Base-by-base conservation (phyloP, 169 alveolate species). In the Cryptosporidium ubiquitum region DNA sequence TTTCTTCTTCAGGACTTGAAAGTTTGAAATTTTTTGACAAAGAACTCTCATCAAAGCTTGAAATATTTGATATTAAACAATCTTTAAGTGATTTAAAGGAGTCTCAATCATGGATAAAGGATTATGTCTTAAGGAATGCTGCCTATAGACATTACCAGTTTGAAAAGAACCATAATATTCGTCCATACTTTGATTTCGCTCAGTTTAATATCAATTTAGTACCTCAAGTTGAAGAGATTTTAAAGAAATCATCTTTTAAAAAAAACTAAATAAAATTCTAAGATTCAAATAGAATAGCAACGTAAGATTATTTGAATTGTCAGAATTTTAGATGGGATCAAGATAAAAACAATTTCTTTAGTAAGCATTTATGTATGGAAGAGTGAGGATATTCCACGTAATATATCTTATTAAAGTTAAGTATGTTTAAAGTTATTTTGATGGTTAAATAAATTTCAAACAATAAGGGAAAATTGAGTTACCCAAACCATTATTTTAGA, bases 41-140 rank as follows among this genome's bases (percentile, higher is more conserved):
- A 18, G 47, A 37, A 1, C 29, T 79, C 16, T n/a, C 84, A 61
- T 31, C 31, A 26, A 79, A 44, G 37, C 64, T 79, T 37, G 64
- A 29, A 10, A 68, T 37, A 20, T 20, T 40, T 61, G 79, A 79
- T 42, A 10, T 61, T 26, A 79, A 79, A n/a, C 26, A 79, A 16
- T 61, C 37, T n/a, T 12, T 66, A 16, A 64, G 52, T 42, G 79
- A 61, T 60, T 20, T 79, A 14, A 79, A 61, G 23, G 89, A 79
- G 23, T 61, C 89, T 29, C 89, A 58, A 26, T n/a, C 42, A 14
- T 79, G 89, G 89, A 64, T 79, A n/a, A 79, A 66, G 14, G 89
- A 79, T 39, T 79, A 61, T 42, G 89, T 79, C 5, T 6, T 79
- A n/a, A 60, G 61, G 26, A 79, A 79, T 58, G 58, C 89, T 2